Conservation (phyloP, 1,284 basidiomycete species). For the Ustilago bromivora region DNA sequence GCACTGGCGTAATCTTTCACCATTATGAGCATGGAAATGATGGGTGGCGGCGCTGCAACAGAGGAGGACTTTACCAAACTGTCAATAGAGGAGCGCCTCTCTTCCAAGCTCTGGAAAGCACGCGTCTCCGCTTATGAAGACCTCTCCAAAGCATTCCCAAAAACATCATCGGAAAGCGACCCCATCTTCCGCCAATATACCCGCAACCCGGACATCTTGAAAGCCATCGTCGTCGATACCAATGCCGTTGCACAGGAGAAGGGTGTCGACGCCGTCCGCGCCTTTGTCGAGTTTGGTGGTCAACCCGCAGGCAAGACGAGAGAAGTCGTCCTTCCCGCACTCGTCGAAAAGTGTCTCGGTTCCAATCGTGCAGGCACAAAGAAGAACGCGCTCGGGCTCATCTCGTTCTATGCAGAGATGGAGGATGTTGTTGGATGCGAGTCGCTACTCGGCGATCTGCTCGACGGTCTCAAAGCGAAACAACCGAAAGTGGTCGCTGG, state of each 20-base stretch:
- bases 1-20: too few relatives aligned
- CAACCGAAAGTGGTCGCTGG: constrained; percentile 94
- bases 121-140: constrained; percentile 91
- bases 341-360: constrained; percentile 96
- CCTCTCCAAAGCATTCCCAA: constrained; percentile 72
- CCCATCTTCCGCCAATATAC: constrained; percentile 91
- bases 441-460: constrained; percentile 85
- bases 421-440: constrained; percentile 82
- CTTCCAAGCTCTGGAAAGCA: constrained; percentile 89
- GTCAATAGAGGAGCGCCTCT: constrained; percentile 83
- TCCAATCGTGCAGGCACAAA: constrained; percentile 88
- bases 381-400: constrained; percentile 85
- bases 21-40: constrained; percentile 51
- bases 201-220: constrained; percentile 74
- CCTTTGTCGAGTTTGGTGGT: constrained; percentile 90
- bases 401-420: constrained; percentile 90
- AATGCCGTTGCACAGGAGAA: constrained; percentile 99
- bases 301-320: constrained; percentile 80
- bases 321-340: constrained; percentile 82
- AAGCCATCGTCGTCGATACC: constrained; percentile 74
- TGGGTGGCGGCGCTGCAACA: constrained; percentile 36
- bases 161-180: constrained; percentile 86
- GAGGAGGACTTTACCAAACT: constrained; percentile 93
- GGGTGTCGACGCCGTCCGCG: constrained; percentile 80
- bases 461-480: constrained; percentile 88